Base-by-base conservation (phyloP, 1,139 yeast species). In the Taphrina confusa region DNA sequence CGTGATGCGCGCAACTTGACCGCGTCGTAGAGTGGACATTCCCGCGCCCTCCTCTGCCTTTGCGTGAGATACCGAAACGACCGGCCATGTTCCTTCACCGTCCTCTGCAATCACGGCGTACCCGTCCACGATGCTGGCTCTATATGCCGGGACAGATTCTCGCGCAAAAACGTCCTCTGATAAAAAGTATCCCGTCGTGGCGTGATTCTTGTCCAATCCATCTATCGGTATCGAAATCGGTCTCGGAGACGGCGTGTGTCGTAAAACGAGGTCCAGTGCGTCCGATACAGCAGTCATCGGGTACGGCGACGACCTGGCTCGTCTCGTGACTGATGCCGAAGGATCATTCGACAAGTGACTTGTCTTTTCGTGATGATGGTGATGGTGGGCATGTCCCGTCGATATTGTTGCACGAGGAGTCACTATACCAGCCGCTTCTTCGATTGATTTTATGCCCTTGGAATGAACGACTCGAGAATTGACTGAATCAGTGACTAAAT, bases 111-210 rank as follows among this genome's bases (percentile, higher is more conserved):
- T 63, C 1, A 78, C 78, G 0, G 82, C 82, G 63, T 79, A 79
- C 0, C 82, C 82, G 65, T 79, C 82, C 2, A 79, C 82, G 36
- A 79, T 78, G 61, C 80, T 76, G 0, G 82, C 81, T 4, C 78
- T 67, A 66, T 76, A 79, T 18, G 73, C 70, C 0, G 82, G 82
- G 11, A 78, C 80, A 58, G 73, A 68, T 0, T 70, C 65, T 0
- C 72, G 69, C 0, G 81, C 70, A 37, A 49, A 56, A 3, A 79
- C 64, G 61, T 77, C 78, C 62, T 76, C 75, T 1, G 79, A 76
- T 1, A 77, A 47, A 12, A 76, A 70, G 75, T 66, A 1, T 16
- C 23, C 54, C 4, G 34, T 25, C 28, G 28, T 1, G 8, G 39
- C 18, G 8, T 42, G 45, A 12, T 47, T 6, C 4, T 14, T 6